Base-by-base conservation (phyloP, 1,284 basidiomycete species). In the Mycena sp. region DNA sequence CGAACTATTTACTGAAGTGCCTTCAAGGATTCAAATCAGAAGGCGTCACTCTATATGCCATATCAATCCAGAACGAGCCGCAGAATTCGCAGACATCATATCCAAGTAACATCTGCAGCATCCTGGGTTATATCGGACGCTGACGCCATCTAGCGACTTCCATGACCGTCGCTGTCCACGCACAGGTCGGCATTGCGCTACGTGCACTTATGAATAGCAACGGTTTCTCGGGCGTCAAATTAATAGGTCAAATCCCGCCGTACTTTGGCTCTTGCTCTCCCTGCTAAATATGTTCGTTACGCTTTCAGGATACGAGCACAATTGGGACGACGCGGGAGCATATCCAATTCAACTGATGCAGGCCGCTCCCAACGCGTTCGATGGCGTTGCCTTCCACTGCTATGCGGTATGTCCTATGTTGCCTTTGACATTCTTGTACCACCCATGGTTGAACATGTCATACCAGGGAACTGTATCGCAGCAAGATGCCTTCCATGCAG, bases 61-160 rank as follows among this genome's bases (percentile, higher is more conserved):
- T 87, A 32, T 80, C 80, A 0, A 81, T 84, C 25, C 85, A 87
- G 72, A 87, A 86, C 63, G 85, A 86, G 65, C 84, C 84, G 2
- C 77, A 84, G 71, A 82, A 86, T 67, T 81, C 75, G 58, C 82
- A 86, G 60, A 77, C 83, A 0, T 84, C 84, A 0, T 86, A 87
- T 61, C 85, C 85, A 0, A 82, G 63, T 61, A 23, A 14, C 23
- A 26, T 40, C 32, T 43, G 9, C 19, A 16, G 12, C 35, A 25
- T 1, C 12, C 10, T 16, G 30, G 4, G 6, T 23, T 16, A 6
- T 16, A 5, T 6, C 1, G 5, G 16, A 54, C 35, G 26, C 51
- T 55, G 40, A 61, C 14, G 30, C 25, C 17, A 19, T 32, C 41
- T 45, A 62, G 64, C 54, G 19, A 45, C 56, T 38, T 76, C 74